Base-by-base conservation (phyloP, 2,329 filamentous ascomycete genomes). In the Juglanconis oblonga region DNA sequence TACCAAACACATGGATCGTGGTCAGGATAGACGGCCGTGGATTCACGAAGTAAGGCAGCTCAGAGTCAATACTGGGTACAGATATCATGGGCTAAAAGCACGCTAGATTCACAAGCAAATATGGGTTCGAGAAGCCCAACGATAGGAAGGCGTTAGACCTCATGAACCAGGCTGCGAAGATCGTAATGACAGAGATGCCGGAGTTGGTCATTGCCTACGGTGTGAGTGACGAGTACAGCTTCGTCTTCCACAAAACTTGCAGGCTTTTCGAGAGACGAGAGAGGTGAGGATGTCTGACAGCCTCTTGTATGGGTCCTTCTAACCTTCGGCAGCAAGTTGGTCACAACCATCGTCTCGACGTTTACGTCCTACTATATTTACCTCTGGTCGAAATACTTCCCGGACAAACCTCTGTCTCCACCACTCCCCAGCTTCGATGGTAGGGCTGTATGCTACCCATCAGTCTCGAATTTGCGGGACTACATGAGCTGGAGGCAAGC, bases 401-500 rank as follows among this genome's bases (percentile, higher is more conserved):
- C 88, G 0, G 83, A 87, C n/a, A 81, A 77, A 17, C 84, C 86
- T 5, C 79, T 98, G 36, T 84, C 87, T 11, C 77, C 87, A 4
- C 90, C 91, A 4, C 77, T 96, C 11, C 95, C 95, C 1, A 94
- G 89, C 5, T 99, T 99, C 70, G 95, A 99, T 73, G 94, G 93
- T 0, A 82, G 95, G 54, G 92, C 92, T 14, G 92, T 99, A 3
- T 87, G 89, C 71, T 99, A 98, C 75, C 95, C 95, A 0, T 90
- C 85, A 58, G 81, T 89, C 6, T 81, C 84, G 67, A 96, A 97
- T 72, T 75, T 99, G 66, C 83, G 93, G 32, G 95, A 99, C 76
- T 99, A 99, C 73, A 86, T 99, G 81, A 93, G 90, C 71, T 99
- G 95, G 95, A 85, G 95, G 67, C 95, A 99, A 74, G 95, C 91